Base-by-base conservation (phyloP, 148 eudicot genomes). In the Cornus suecica region DNA sequence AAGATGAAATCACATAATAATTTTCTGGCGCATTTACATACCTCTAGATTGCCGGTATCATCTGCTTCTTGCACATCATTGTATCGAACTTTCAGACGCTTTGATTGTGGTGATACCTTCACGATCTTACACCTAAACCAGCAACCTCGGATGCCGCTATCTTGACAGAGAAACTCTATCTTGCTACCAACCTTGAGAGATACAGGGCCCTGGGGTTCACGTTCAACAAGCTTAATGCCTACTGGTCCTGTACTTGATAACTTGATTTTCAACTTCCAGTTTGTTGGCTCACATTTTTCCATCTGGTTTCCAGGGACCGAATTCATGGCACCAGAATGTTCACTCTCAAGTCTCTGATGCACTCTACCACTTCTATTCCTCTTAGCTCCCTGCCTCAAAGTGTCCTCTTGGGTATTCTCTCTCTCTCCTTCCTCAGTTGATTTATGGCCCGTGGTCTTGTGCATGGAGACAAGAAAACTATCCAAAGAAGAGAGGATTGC, bases 141-240 rank as follows among this genome's bases (percentile, higher is more conserved):
- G 76, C 88, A 86, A 60, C 84, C 84, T 41, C 86, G 76, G 63
- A 80, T 72, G 61, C 88, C 88, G 29, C 86, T 86, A 72, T 86
- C 88, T 76, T 83, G 83, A 69, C 76, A 76, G 5, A 86, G 88
- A 66, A 86, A 42, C 79, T 86, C 89, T 32, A 86, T 74, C 66
- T 77, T 75, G 28, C 77, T 76, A 74, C 28, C 77, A 68, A 72
- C 79, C 62, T 73, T 66, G 45, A 68, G 66, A 32, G 71, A 74
- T 25, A 31, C 8, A 45, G 11, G 75, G 41, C 26, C 24, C 5
- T 63, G 68, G 62, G 73, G 66, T 76, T 73, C 68, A n/a, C 76
- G 32, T 22, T 26, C 71, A 58, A 32, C 77, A 76, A 68, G 60
- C 73, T 76, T 29, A 68, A 72, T 41, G 45, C 73, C 71, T 34